Base-by-base conservation (phyloP, 352 stramenopile species). In the Phytophthora boehmeriae region DNA sequence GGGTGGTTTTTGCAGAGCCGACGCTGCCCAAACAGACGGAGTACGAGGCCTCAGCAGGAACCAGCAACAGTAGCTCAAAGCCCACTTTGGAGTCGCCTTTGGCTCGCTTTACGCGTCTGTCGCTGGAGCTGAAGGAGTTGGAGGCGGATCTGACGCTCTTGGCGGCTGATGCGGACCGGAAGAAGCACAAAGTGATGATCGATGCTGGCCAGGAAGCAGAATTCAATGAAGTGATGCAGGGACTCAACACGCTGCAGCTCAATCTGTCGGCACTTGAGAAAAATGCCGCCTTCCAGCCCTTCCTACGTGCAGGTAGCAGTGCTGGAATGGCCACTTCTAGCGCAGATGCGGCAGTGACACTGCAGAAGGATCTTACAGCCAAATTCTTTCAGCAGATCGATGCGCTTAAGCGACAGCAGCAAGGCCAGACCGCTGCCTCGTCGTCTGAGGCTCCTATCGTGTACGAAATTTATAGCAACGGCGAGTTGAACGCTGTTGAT, bases 391-490 rank as follows among this genome's bases (percentile, higher is more conserved):
- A 84, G 59, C 76, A 90, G 44, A 85, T 92, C 4, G 74, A 88
- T 22, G 56, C 68, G 8, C 62, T 90, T 8, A 87, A 85, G 66
- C 48, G 64, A 2, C 64, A 84, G 55, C 69, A 82, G 52, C 66
- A 73, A 20, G 59, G 50, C 11, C 55, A 67, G 20, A 67, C 58
- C 5, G 17, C 35, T 30, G 36, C 46, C 2, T 49, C 32, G 8
- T 52, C 43, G 13, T 53, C 68, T 34, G 38, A 39, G 20, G 72
- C 80, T 4, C 71, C 76, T 3, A 88, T 92, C 48, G 76, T 90
- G 49, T 92, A 92, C 65, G 83, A 92, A 63, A 88, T 92, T 45
- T 92, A 81, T 75, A 90, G 78, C 65, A 90, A 84, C 38, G 80
- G 80, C 14, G 83, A 92, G 68, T 59, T 90, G 27, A 83, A 90